These are phyloP conservation scores for Fusarium sp. DNA, from an alignment of 2,329 filamentous ascomycete species.

Conservation along the genomic window DNA sequence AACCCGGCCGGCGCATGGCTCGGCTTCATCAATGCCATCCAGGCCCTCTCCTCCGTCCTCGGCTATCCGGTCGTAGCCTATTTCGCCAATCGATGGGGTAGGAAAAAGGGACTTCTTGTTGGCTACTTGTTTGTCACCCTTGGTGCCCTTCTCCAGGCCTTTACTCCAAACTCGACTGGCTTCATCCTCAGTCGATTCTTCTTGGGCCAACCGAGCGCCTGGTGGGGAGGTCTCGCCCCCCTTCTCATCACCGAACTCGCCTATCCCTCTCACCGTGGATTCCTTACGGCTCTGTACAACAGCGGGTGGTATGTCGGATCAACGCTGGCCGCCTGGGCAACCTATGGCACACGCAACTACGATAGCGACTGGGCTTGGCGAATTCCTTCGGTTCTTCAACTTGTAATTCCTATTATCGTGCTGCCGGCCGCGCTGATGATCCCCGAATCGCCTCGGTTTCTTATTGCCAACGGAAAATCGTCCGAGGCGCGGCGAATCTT, in stretches of 20 bases:
- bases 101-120: conserved; percentile 17
- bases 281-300: conserved; percentile 39
- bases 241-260: conserved; percentile 48
- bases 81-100: conserved; percentile 25
- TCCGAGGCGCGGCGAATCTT: conserved; percentile 50
- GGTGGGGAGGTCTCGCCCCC: conserved; percentile 49
- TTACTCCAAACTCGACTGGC: conserved; percentile 18
- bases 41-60: conserved; percentile 13
- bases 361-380: conserved; percentile 41
- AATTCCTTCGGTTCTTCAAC: conserved; percentile 40
- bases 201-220: conserved; percentile 43
- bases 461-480: conserved; percentile 50
- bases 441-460: conserved; percentile 38
- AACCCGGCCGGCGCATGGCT: conserved; percentile 25
- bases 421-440: conserved; percentile 25
- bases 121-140: conserved; percentile 14
- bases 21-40: conserved; percentile 30
- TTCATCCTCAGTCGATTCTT: conserved; percentile 46
- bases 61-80: conserved; percentile 23
- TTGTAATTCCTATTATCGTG: conserved; percentile 28
- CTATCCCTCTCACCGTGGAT: conserved; percentile 46
- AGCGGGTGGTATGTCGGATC: conserved; percentile 53
- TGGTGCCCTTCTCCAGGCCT: conserved; percentile 30
- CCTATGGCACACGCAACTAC: conserved; percentile 42
- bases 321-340: conserved; percentile 44